Base-by-base conservation (phyloP, 768 basidiomycete species). In the Panellus pusillus region DNA sequence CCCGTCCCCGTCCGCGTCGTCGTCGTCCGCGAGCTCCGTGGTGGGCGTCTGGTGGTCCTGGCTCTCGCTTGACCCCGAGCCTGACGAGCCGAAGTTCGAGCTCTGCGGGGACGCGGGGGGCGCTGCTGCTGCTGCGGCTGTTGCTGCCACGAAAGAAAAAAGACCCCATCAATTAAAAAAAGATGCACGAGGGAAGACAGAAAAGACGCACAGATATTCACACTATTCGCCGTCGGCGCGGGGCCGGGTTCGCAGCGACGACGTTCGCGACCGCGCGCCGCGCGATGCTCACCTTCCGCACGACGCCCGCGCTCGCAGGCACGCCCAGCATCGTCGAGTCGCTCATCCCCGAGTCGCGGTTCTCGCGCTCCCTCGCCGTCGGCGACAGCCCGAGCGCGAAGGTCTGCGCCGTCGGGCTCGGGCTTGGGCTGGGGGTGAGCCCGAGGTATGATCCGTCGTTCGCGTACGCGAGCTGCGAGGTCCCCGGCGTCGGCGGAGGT, bases 261-360 rank as follows among this genome's bases (percentile, higher is more conserved):
- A 82, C 73, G 41, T 78, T 79, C n/a, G 83, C 82, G 9, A 78
- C 72, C 11, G 80, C 75, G 46, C 78, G 70, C 51, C 79, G 71
- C 19, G 76, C 80, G 12, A 84, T 31, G 37, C 43, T 60, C 2
- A 54, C 59, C 2, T 52, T 35, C 4, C 52, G 52, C 31, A 63
- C 58, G 3, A 57, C 45, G 3, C 47, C 55, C 44, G 52, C 40
- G 17, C 51, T 56, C 11, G 55, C 39, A 13, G 59, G 59, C 1
- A 53, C 47, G 9, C 51, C 54, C 29, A 60, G 18, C 59, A 60
- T 60, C 28, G 59, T 60, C 59, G 55, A 14, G 35, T 60, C 58
- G 28, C 58, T 60, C 58, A 59, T 54, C 29, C 58, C 54, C 42
- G 58, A 60, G 29, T 60, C 59, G 12, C 59, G 39, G 19, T 60